Evolutionary conservation across 2,329 filamentous ascomycete genomes (phyloP).

Genomic region (Huntiella decipiens): DNA sequence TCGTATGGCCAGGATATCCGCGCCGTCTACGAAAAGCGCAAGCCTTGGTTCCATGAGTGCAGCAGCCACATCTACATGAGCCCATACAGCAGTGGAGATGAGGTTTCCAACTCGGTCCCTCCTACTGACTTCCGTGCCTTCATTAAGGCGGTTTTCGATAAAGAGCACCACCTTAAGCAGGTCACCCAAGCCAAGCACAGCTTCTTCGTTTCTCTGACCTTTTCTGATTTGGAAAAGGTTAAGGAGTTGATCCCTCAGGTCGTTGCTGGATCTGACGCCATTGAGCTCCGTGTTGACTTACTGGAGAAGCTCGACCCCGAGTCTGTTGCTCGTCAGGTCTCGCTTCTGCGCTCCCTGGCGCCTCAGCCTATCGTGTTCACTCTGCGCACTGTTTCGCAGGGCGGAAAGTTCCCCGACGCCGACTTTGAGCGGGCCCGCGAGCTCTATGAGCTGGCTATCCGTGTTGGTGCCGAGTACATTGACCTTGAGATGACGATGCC

Average conservation of each 20-base stretch:
- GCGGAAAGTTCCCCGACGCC: conserved; percentile 69
- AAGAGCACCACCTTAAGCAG: conserved; percentile 27
- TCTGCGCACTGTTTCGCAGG: conserved; percentile 66
- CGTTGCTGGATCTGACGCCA: conserved; percentile 72
- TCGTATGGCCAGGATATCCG: conserved; percentile 88
- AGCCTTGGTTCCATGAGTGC: conserved; percentile 78
- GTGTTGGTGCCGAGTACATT: conserved; percentile 77
- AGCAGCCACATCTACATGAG: conserved; percentile 91
- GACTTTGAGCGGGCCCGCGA: conserved; percentile 49
- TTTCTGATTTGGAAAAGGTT: conserved; percentile 51
- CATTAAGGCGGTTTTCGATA: conserved; percentile 14
- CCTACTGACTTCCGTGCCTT: conserved; percentile 14
- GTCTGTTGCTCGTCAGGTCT: conserved; percentile 65
- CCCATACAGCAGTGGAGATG: conserved; percentile 22
- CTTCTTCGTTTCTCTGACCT: conserved; percentile 83
- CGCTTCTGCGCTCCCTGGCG: conserved; percentile 53
- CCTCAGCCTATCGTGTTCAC: conserved; percentile 81
- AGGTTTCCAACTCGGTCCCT: conserved; percentile 8
- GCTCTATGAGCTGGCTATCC: conserved; percentile 61
- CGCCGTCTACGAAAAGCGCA: conserved; percentile 73
- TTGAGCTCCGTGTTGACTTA: conserved; percentile 85
- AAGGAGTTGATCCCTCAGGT: conserved; percentile 49
- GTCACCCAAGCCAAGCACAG: conserved; percentile 43
- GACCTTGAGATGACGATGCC: conserved; percentile 83
- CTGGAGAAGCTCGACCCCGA: conserved; percentile 58